Evolutionary conservation across 805 yeast genomes (phyloP).

Genomic region (Soucietia sequanensis): DNA sequence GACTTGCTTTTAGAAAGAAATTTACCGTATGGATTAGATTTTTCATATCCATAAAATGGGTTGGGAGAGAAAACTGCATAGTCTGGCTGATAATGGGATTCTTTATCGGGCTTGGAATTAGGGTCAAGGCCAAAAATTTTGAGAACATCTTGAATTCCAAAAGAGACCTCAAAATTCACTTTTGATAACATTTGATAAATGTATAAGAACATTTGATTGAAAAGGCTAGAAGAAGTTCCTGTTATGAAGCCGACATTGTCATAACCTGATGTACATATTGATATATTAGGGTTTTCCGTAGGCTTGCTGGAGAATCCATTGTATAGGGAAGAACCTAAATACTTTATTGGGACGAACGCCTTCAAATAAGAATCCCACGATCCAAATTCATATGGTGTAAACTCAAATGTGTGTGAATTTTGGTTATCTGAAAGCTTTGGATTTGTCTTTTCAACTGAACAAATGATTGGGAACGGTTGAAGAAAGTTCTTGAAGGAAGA

Average conservation of each 20-base stretch:
- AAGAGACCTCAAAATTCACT: conserved; percentile 28
- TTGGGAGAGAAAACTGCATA: conserved; percentile 62
- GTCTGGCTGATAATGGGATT: conserved; percentile 47
- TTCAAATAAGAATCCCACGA: conserved; percentile 55
- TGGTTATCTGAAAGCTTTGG: conserved; percentile 29
- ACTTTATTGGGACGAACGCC: conserved; percentile 50
- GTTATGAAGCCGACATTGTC: conserved; percentile 61
- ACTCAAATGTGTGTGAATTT: conserved; percentile 49
- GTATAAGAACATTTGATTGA: conserved; percentile 52
- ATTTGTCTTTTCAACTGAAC: conserved; percentile 32
- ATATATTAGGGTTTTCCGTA: conserved; percentile 16
- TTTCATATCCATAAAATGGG: conserved; percentile 51
- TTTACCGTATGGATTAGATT: background rate
- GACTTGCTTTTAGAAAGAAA: conserved; percentile 1
- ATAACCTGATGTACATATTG: conserved; percentile 49
- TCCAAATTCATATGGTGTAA: conserved; percentile 67
- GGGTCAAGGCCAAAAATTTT: conserved; percentile 42
- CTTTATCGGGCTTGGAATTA: conserved; percentile 18
- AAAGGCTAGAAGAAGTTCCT: conserved; percentile 63
- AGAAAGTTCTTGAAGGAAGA: conserved; percentile 33
- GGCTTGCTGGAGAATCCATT: conserved; percentile 40
- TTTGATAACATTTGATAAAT: conserved; percentile 40
- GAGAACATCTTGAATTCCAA: conserved; percentile 37
- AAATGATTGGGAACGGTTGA: conserved; percentile 52
- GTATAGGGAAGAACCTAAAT: conserved; percentile 48